Conservation (phyloP, 306 rosid genomes). For the Sesbania bispinosa region DNA sequence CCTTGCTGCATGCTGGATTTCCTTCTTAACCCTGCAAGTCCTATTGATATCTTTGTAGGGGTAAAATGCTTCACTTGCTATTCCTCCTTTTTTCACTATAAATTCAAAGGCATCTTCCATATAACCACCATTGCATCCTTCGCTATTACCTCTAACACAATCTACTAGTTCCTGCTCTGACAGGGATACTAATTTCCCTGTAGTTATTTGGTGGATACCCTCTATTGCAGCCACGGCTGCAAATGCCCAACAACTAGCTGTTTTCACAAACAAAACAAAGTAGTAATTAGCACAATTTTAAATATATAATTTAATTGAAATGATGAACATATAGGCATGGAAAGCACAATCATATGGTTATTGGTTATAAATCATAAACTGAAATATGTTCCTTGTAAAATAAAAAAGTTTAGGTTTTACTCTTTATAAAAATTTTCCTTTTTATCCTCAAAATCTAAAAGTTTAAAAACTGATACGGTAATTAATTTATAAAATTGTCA, state of each 20-base stretch:
- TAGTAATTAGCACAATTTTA: background rate
- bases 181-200: conserved; percentile 18
- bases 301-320: no score
- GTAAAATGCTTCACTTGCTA: conserved; percentile 4
- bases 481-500: no score
- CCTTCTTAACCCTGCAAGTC: background rate
- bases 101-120: conserved; percentile 12
- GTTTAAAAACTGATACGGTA: no score
- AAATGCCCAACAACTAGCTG: conserved; percentile 33
- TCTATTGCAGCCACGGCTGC: conserved; percentile 5
- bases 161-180: conserved; percentile 28
- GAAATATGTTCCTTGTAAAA: no score
- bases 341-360: no score
- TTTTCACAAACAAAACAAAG: background rate
- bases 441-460: no score
- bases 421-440: no score
- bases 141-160: background rate
- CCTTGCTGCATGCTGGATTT: background rate
- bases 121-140: conserved; percentile 18
- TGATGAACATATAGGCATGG: no score
- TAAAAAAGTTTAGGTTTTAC: no score
- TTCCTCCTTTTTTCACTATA: conserved; percentile 17
- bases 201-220: conserved; percentile 6
- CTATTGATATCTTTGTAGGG: background rate
- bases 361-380: no score